Evolutionary conservation across 345 rosid genomes (phyloP).

Genomic region (Melastoma malabathricum): DNA sequence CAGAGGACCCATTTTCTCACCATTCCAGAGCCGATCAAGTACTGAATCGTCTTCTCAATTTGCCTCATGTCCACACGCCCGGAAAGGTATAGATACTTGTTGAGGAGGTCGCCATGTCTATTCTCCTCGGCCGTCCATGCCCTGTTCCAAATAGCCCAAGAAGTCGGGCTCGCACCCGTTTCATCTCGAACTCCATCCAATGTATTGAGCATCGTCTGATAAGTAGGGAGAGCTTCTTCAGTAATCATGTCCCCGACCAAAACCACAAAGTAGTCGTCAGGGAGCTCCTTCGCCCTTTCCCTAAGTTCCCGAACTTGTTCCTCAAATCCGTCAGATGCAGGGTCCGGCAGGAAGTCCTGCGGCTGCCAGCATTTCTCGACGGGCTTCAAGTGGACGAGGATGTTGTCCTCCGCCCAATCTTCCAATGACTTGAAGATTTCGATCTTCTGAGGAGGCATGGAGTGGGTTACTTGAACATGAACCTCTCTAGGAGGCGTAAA

Average conservation of each 20-base stretch:
- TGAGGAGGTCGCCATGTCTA: conserved; percentile 60
- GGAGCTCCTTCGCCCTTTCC: conserved; percentile 74
- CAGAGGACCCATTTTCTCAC: conserved; percentile 17
- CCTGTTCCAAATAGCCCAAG: conserved; percentile 67
- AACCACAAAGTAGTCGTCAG: conserved; percentile 82
- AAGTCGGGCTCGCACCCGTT: conserved; percentile 64
- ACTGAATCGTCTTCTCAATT: conserved; percentile 65
- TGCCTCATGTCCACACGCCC: conserved; percentile 72
- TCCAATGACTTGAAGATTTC: conserved; percentile 89
- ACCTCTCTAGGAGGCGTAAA: conserved; percentile 73
- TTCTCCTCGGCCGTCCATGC: conserved; percentile 76
- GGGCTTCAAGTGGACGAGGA: conserved; percentile 59
- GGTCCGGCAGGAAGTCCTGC: conserved; percentile 84
- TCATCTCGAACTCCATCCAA: conserved; percentile 74
- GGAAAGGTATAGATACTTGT: conserved; percentile 49
- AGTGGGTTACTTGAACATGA: conserved; percentile 77
- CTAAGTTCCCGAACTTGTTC: conserved; percentile 88
- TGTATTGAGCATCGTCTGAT: conserved; percentile 68
- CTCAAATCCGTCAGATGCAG: conserved; percentile 63
- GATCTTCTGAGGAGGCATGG: conserved; percentile 86
- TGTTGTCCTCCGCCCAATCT: conserved; percentile 69
- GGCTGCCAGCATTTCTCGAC: conserved; percentile 98
- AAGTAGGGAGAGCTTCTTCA: conserved; percentile 81
- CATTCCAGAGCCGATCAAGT: conserved; percentile 66
- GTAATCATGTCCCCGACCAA: conserved; percentile 85